A percentile compares a stretch with the other conserved stretches of the same genome.
phyloP scores from a whole-genome alignment of 2,329 filamentous ascomycete species.

The Ceratocystis ficicola region DNA sequence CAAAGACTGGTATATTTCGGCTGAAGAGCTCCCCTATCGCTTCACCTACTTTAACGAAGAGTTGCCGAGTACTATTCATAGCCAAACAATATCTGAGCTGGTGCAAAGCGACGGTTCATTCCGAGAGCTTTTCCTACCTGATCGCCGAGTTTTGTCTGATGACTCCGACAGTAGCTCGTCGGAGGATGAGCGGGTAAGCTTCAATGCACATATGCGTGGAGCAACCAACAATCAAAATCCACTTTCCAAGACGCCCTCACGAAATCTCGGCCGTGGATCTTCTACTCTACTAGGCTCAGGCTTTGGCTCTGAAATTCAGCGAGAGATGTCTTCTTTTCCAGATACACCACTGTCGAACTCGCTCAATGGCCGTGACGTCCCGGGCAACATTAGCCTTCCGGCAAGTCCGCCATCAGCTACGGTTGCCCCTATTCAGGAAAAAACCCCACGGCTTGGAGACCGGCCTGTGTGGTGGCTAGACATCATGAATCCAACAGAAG shows the following conservation, averaged over 20 bases:
- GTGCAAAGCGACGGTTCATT: conserved; percentile 77
- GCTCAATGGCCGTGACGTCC: conserved; percentile 8
- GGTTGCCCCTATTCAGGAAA: conserved; percentile 27
- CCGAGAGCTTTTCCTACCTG: conserved; percentile 77
- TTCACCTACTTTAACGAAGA: conserved; percentile 99
- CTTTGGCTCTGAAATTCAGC: conserved; percentile 3
- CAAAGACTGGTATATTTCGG: conserved; percentile 69
- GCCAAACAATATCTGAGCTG: conserved; percentile 85
- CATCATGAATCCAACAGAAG: conserved; percentile 77
- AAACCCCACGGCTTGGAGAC: conserved; percentile 54
- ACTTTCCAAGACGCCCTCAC: conserved; percentile 9
- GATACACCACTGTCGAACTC: conserved; percentile 6
- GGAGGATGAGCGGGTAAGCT: conserved; percentile 22
- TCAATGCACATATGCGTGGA: conserved; percentile 21
- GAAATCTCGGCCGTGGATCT: conserved; percentile 5
- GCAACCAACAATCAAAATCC: conserved; percentile 15
- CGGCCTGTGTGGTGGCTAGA: conserved; percentile 96
- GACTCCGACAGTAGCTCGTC: conserved; percentile 47
- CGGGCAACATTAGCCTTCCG: neutral
- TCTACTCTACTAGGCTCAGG: conserved; percentile 1
- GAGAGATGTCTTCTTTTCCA: conserved; percentile 6
- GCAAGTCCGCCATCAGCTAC: conserved; percentile 9
- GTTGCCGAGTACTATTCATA: conserved; percentile 89
- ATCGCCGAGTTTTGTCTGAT: conserved; percentile 63
- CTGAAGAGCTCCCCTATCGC: conserved; percentile 82